Base-by-base conservation (phyloP, 2,329 filamentous ascomycete genomes). In the Diaporthe citri region DNA sequence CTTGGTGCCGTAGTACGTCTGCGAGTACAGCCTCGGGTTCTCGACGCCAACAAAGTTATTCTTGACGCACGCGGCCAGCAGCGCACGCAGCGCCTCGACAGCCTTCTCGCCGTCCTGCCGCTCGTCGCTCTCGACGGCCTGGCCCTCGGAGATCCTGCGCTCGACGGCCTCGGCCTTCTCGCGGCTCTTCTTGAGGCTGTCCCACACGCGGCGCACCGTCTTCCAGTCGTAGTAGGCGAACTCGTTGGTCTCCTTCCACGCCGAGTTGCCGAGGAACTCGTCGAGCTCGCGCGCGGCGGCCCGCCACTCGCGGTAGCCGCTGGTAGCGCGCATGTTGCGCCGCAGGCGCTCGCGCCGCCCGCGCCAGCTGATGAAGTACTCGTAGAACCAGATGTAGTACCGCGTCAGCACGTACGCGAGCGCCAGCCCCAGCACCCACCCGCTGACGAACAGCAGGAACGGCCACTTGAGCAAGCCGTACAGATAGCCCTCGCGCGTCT, bases 1-100 rank as follows among this genome's bases (percentile, higher is more conserved):
- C 84, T 99, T 99, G n/a, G 97, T 98, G 43, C 97, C 97, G 79
- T 95, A 98, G 82, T 99, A 99, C 4, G 96, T 97, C 85, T 98
- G 96, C 80, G 95, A 97, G 83, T 99, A 99, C n/a, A 99, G 86
- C 72, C 95, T 90, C 13, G 96, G 92, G 80, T 98, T 98, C 83
- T 99, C 97, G 20, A 98, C 93, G 0, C 97, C 97, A 25, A 95
- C 95, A 84, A 98, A 99, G 82, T 99, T 98, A 84, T 96, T 97
- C 89, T 98, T 99, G 79, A 98, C 93, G 82, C 96, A 98, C 20
- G 94, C 95, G 85, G 98, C 95, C 28, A 97, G 87, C 75, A 98
- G 85, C 0, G 89, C 89, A 76, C 92, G 93, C 72, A 99, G 87
- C 72, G 97, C 95, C 77, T 96, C 93, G 3, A 95, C 87, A 0